Evolutionary conservation across 2,329 filamentous ascomycete species (phyloP), one percentile per base, ranked within the genome.

Genomic region (Exophiala xenobiotica): DNA sequence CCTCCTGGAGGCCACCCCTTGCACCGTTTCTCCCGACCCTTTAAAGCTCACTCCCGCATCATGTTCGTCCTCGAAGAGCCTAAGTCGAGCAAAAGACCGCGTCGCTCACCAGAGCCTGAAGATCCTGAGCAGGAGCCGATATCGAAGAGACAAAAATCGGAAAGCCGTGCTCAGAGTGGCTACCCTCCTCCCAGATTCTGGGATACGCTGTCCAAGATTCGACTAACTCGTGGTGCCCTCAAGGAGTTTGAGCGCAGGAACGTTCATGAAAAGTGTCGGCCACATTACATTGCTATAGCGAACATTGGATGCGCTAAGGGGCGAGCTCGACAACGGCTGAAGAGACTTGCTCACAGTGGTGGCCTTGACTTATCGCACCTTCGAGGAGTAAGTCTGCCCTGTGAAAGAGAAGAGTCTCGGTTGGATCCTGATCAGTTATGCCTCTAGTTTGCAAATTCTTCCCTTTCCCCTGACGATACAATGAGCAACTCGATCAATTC

Each of bases 41-140:
- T 60, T 18, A 60, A n/a, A n/a, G n/a, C n/a, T n/a, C n/a, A n/a
- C n/a, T n/a, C n/a, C n/a, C n/a, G n/a, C n/a, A n/a, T 51, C 43
- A 54, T 54, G 51, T 50, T 54, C 42, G 27, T 22, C 41, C 51
- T 54, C 22, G 41, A 51, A 47, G 41, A 37, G 16, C 51, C 47
- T 27, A 16, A 39, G 51, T 51, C 42, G 46, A 51, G 39, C 22
- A 54, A 54, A 44, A 20, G 51, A 24, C 42, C 19, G 20, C 46
- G 41, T 5, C 9, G 24, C 51, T 46, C 51, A 33, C n/a, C n/a
- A 3, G 24, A 35, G 12, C 16, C 47, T 41, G 29, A 4, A 18
- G 41, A 46, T 50, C 9, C 35, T 12, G 51, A 41, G 14, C 35
- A 26, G 37, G 8, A 8, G 44, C 44, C 27, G 8, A 24, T 22